A percentile compares a stretch with the other conserved stretches of the same genome.
Conservation (phyloP, 2,329 filamentous ascomycete species). For the Fusarium oligoseptatum region DNA sequence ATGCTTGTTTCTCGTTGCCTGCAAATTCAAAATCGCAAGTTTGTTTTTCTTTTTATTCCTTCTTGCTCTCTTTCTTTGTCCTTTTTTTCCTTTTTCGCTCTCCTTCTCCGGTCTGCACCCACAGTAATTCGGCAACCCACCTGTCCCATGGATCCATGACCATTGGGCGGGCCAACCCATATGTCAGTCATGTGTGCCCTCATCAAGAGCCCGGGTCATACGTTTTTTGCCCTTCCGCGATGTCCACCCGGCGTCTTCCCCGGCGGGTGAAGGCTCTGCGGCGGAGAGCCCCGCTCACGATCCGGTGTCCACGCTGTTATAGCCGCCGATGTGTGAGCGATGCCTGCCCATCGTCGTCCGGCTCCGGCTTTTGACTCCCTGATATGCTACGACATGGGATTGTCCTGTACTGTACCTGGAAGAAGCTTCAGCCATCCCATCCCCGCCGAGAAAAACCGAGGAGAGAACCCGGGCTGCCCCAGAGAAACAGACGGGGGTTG, state of each 20-base stretch:
- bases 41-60: slow-evolving; percentile 16
- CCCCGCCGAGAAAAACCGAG: neutral
- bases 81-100: neutral
- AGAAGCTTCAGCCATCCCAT: neutral
- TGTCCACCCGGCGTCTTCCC: slow-evolving; percentile 28
- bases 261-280: slow-evolving; percentile 14
- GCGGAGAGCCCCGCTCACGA: slow-evolving; percentile 19
- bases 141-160: slow-evolving; percentile 9
- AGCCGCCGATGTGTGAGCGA: slow-evolving; percentile 22
- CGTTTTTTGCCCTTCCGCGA: slow-evolving; percentile 32
- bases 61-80: neutral
- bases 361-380: slow-evolving; percentile 11
- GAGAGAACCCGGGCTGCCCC: slow-evolving; percentile 16
- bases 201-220: slow-evolving; percentile 39
- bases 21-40: slow-evolving; percentile 6
- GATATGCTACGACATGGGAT: neutral
- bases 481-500: slow-evolving; percentile 6
- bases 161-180: slow-evolving; percentile 20
- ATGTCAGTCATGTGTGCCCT: slow-evolving; percentile 30
- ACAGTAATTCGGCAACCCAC: slow-evolving; percentile 10
- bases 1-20: slow-evolving; percentile 20
- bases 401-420: neutral
- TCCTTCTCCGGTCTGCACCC: slow-evolving; percentile 13
- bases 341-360: slow-evolving; percentile 22
- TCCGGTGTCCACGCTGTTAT: slow-evolving; percentile 16